These are phyloP conservation scores for Barnettozyma pratensis DNA, from an alignment of 805 yeast genomes.

Conservation along the genomic window DNA sequence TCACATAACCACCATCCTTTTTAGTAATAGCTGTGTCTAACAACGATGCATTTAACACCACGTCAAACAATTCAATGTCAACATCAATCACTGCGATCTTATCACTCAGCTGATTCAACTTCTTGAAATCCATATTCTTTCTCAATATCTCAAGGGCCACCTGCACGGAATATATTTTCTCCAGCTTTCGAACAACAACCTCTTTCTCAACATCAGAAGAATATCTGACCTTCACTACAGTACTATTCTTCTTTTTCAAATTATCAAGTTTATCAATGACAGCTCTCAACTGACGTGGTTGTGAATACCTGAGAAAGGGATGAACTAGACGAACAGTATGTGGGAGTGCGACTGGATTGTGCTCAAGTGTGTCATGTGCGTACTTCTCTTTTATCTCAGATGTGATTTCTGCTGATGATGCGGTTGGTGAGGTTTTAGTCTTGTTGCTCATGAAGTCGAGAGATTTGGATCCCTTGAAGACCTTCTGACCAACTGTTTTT, in stretches of 20 bases:
- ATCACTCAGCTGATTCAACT: neutral
- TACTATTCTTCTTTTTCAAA: neutral
- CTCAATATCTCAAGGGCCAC: neutral
- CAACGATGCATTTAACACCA: neutral
- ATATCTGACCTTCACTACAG: neutral
- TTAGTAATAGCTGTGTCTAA: neutral
- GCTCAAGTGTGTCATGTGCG: neutral
- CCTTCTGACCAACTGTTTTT: constrained; percentile 3
- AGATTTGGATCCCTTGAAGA: constrained; percentile 9
- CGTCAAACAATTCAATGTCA: neutral
- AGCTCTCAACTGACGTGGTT: neutral
- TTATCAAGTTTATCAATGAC: neutral
- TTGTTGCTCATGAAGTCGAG: constrained; percentile 9
- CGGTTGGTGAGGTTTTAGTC: neutral
- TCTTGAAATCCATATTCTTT: neutral
- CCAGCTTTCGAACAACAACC: neutral
- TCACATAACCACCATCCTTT: neutral
- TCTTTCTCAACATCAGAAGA: neutral
- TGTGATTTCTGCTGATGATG: neutral
- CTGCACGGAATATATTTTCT: neutral
- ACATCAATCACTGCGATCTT: neutral
- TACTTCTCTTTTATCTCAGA: too few species aligned
- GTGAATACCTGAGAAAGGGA: neutral
- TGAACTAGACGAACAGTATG: neutral
- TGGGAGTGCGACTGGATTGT: neutral